phyloP scores from a whole-genome alignment of 176 grass and related monocot species.

The Carex cristatella region DNA sequence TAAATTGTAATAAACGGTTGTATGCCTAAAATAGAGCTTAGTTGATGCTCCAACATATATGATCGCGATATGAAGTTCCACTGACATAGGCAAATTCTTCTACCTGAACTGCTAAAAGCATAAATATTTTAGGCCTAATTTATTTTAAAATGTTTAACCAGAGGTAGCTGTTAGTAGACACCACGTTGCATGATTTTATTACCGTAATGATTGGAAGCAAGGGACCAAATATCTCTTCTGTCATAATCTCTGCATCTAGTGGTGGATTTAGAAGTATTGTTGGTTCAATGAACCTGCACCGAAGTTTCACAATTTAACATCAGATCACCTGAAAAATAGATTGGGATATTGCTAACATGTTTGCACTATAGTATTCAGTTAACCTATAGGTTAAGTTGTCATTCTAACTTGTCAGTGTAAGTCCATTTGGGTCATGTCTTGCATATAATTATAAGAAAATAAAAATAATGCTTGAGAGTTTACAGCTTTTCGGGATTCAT shows the following conservation, averaged over 20 bases:
- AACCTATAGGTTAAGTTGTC: not conserved
- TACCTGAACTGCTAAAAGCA: not conserved
- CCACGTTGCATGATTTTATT: not conserved
- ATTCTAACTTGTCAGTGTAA: not conserved
- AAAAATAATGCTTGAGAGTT: not conserved
- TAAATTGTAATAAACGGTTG: not conserved
- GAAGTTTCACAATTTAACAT: not conserved
- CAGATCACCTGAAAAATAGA: not conserved
- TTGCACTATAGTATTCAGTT: not conserved
- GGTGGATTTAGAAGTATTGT: constrained; percentile 87
- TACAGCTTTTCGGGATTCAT: constrained; percentile 58
- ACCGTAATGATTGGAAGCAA: constrained; percentile 94
- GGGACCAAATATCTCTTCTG: constrained; percentile 89
- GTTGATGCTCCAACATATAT: not conserved
- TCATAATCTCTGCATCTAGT: constrained; percentile 82
- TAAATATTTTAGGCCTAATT: not conserved
- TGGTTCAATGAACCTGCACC: constrained; percentile 67
- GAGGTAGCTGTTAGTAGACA: not conserved
- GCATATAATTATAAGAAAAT: not conserved
- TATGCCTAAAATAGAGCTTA: not conserved
- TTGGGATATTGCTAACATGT: not conserved
- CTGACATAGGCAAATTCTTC: not conserved
- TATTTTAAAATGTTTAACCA: not conserved
- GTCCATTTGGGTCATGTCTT: not conserved
- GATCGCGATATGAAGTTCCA: not conserved